A percentile compares a stretch with the other conserved stretches of the same genome.
Conservation (phyloP, 345 rosid species). For the Carallia pectinifolia region DNA sequence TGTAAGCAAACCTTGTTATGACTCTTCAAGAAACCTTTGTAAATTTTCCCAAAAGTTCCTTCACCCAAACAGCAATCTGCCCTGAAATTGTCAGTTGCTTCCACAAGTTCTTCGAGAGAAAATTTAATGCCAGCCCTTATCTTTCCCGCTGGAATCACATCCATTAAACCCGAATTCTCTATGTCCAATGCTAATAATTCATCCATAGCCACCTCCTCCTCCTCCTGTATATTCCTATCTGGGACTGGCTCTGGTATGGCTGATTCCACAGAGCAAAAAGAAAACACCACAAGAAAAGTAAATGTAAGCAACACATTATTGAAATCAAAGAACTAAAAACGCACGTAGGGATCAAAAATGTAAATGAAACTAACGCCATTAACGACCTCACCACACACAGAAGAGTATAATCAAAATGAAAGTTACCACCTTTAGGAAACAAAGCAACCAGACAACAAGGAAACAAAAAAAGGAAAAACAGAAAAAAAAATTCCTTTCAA, state of each 20-base stretch:
- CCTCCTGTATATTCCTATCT: conserved; percentile 30
- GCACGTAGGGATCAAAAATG: too few species aligned
- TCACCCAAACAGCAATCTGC: conserved; percentile 67
- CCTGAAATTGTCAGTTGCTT: conserved; percentile 62
- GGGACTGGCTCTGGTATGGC: conserved; percentile 36
- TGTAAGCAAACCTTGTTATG: conserved; percentile 47
- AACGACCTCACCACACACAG: too few species aligned
- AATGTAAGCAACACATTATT: too few species aligned
- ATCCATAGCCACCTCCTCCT: conserved; percentile 24
- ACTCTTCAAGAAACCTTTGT: conserved; percentile 56
- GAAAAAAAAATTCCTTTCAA: too few species aligned
- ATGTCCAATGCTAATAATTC: conserved; percentile 47
- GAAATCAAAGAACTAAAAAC: too few species aligned
- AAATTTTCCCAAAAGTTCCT: conserved; percentile 90
- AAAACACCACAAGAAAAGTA: conserved; percentile 9
- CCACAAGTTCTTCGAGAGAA: conserved; percentile 53
- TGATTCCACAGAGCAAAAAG: conserved; percentile 33
- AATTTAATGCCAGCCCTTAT: conserved; percentile 33
- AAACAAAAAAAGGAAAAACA: too few species aligned
- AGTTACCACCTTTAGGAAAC: too few species aligned
- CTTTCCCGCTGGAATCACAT: conserved; percentile 34
- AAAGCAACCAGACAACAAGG: too few species aligned
- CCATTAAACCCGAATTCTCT: conserved; percentile 45
- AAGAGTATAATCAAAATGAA: too few species aligned
- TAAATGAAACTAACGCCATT: too few species aligned